A percentile compares a stretch with the other conserved stretches of the same genome.
Conservation (phyloP, 768 basidiomycete species). For the Suillus americanus region DNA sequence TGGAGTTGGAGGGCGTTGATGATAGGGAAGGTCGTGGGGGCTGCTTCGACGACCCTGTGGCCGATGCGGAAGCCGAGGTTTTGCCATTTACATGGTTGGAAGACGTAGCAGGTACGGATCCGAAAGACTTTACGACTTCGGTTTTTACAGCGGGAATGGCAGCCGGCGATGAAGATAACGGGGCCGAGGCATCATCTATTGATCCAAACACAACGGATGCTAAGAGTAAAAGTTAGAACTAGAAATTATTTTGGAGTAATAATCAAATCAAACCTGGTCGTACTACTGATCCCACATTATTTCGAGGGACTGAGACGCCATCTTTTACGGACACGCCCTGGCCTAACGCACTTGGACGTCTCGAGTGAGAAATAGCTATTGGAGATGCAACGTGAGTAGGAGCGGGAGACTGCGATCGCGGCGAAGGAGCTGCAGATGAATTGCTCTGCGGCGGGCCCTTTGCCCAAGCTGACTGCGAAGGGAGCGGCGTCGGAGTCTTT, state of each 20-base stretch:
- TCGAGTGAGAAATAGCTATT: conserved; percentile 54
- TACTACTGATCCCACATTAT: conserved; percentile 57
- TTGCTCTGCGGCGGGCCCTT: conserved; percentile 73
- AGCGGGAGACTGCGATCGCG: conserved; percentile 79
- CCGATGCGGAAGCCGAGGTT: conserved; percentile 44
- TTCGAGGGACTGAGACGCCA: conserved; percentile 72
- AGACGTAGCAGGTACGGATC: conserved; percentile 63
- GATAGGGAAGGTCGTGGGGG: conserved; percentile 24
- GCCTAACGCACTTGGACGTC: conserved; percentile 74
- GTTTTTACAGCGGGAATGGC: conserved; percentile 61
- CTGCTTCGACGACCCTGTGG: conserved; percentile 37
- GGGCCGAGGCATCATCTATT: conserved; percentile 75
- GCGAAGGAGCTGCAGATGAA: conserved; percentile 51
- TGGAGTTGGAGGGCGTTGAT: conserved; percentile 23
- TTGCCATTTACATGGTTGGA: conserved; percentile 45
- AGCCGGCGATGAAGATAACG: conserved; percentile 83
- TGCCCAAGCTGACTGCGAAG: conserved; percentile 87
- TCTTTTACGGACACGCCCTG: conserved; percentile 76
- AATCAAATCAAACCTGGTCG: conserved; percentile 57
- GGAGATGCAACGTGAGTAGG: conserved; percentile 48
- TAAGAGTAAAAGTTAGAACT: conserved; percentile 24
- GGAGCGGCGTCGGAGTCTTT: conserved; percentile 73
- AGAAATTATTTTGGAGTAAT: not conserved
- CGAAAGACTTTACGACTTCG: conserved; percentile 79
- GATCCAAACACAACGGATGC: conserved; percentile 86